Evolutionary conservation across 352 stramenopile genomes (phyloP), one percentile per base, ranked within the genome.

Genomic region (Globisporangium paroecandrum): DNA sequence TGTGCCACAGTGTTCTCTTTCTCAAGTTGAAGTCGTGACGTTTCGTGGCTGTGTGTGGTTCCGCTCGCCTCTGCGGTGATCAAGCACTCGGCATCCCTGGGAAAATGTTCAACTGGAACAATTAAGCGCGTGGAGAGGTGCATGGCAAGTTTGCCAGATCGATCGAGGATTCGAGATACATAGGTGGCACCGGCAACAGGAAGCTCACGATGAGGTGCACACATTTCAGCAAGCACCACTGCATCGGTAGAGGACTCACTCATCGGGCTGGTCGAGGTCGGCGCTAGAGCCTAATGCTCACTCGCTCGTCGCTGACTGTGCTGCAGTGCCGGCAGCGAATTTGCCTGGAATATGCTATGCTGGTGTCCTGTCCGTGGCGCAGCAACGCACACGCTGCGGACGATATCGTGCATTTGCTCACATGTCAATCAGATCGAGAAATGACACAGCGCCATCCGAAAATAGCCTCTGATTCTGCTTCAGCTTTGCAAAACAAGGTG

Each of bases 401-500:
- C 4, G 38, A 46, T 46, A 13, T 46, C 12, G 4, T 46, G 38
- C 32, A 43, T 43, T 43, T 43, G 36, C 36, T 49, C 41, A 32
- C 29, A 32, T 32, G 29, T 32, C 29, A 49, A 49, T 49, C 41
- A 49, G 13, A 49, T 49, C 15, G 41, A 49, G 7, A 49, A 49
- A 15, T 49, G 41, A 49, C 41, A 49, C 41, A n/a, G 15, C 6
- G 15, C 13, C 13, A 46, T 46, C 38, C 38, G 38, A 46, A 41
- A 43, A 46, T 46, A 13, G 38, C 12, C 38, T 46, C 38, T 55
- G 47, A 55, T 29, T 55, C 47, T 55, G 47, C 47, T 55, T 55
- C 47, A 55, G 47, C 47, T 55, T 55, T 7, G n/a, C 20, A 29
- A 55, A 55, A 29, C 47, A 55, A 12, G 47, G 47, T 29, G 47